phyloP scores from a whole-genome alignment of 768 basidiomycete genomes.

The Macrocybe gigantea region DNA sequence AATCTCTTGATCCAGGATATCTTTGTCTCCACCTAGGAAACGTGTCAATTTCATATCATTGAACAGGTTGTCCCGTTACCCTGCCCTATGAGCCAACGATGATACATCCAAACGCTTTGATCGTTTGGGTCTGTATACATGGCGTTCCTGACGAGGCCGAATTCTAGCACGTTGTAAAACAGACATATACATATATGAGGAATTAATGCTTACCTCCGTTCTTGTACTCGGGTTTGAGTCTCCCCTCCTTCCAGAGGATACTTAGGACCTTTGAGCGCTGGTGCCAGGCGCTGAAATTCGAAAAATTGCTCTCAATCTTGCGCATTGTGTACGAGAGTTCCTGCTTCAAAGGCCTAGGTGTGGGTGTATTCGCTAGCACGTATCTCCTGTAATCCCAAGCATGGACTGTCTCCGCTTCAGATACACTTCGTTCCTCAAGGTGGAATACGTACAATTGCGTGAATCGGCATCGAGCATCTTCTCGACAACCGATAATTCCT shows the following conservation, averaged over 20 bases:
- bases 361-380: constrained; percentile 66
- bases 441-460: constrained; percentile 72
- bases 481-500: constrained; percentile 83
- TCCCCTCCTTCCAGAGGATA: constrained; percentile 57
- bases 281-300: constrained; percentile 99
- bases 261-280: constrained; percentile 81
- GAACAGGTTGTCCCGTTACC: constrained; percentile 36
- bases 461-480: constrained; percentile 89
- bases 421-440: background rate
- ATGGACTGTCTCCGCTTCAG: constrained; percentile 50
- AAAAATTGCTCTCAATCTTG: constrained; percentile 93
- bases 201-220: constrained; percentile 53
- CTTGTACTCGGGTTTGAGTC: constrained; percentile 45
- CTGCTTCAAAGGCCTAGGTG: constrained; percentile 44
- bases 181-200: background rate
- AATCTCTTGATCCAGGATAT: constrained; percentile 70
- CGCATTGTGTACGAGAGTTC: constrained; percentile 83
- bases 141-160: constrained; percentile 87
- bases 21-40: constrained; percentile 48
- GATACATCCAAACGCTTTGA: constrained; percentile 98
- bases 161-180: constrained; percentile 47
- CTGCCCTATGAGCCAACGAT: constrained; percentile 89
- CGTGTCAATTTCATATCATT: background rate
- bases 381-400: constrained; percentile 95
- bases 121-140: constrained; percentile 96